Evolutionary conservation across 2,329 filamentous ascomycete species (phyloP), one percentile per base, ranked within the genome.

Genomic region (Sarocladium oryzae): DNA sequence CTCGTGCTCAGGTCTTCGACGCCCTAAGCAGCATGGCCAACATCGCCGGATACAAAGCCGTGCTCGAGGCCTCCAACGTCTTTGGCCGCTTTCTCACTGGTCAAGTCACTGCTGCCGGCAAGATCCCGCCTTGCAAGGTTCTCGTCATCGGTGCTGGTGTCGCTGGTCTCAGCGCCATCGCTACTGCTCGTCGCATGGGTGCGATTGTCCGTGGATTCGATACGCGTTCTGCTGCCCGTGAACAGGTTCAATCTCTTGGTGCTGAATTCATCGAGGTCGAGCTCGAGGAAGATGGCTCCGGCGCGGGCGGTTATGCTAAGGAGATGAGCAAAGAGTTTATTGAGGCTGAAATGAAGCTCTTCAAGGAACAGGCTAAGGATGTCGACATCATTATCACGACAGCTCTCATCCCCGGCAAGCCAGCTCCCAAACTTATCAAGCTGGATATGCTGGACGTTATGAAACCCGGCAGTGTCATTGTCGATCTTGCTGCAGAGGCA

Each of bases 311-410:
- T 15, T 96, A 96, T 61, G 89, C 88, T 50, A 95, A 95, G 63
- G 88, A 91, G 63, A 95, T 95, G 89, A 93, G 88, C 51, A 90
- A 92, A 61, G 89, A 92, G 58, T 96, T 95, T 61, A 89, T 93
- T 64, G 88, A 89, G 54, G 89, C 89, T 5, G 89, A 96, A 66
- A 95, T 95, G 89, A 91, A 88, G 66, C 76, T 96, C 0, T 96
- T 96, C 69, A 83, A 88, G 64, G 86, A 93, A 58, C 90, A 95
- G 66, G 88, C 86, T 55, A 79, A 81, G 53, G 90, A 96, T 35
- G 89, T 95, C 49, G 89, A 96, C 66, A 95, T 96, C 56, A 87
- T 96, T 55, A 87, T 96, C 63, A 95, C 89, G 1, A 96, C 90
- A 1, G 90, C 90, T n/a, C 69, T 95, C 59, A 95, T 96, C 54